Base-by-base conservation (phyloP, 805 yeast genomes). In the Maudiozyma serrabonitensis region DNA sequence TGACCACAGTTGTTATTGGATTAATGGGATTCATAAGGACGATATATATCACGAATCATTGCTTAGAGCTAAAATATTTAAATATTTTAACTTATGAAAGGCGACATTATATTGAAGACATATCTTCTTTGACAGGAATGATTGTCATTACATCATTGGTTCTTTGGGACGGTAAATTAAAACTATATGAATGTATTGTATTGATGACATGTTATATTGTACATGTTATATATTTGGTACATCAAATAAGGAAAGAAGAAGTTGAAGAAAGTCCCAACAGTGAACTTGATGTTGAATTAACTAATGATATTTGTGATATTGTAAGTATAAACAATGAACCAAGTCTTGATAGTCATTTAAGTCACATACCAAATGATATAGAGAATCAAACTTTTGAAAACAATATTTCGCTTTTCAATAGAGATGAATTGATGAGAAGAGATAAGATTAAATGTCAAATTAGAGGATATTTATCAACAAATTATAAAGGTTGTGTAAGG, bases 1-100 rank as follows among this genome's bases (percentile, higher is more conserved):
- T 90, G 16, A 74, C 85, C 2, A 80, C 91, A 1, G 83, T 87
- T 12, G 86, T 91, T 0, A 73, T 87, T 23, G 98, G 98, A 0
- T 64, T 80, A 0, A 84, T 91, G 78, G 83, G 87, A 0, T 63
- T 89, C 0, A 63, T 41, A 12, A 26, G 40, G 18, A 31, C 49
- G 2, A 50, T 50, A n/a, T 31, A 43, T 19, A 34, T 46, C 35
- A 35, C 21, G 18, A 18, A 41, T 18, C 23, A 15, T 6, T 19
- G 37, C 15, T 23, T 7, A 6, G 41, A 37, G 16, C 9, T 35
- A 19, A 43, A 18, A 7, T 28, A 12, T 8, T n/a, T 41, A 2
- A 19, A 46, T 43, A 31, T 21, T 31, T 21, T 25, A 7, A 43
- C 43, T 16, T 63, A 62, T 35, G 73, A 78, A 41, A 67, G 68